These are phyloP conservation scores for Herpotrichia juniperi DNA, from an alignment of 2,329 filamentous ascomycete genomes.

Conservation along the genomic window DNA sequence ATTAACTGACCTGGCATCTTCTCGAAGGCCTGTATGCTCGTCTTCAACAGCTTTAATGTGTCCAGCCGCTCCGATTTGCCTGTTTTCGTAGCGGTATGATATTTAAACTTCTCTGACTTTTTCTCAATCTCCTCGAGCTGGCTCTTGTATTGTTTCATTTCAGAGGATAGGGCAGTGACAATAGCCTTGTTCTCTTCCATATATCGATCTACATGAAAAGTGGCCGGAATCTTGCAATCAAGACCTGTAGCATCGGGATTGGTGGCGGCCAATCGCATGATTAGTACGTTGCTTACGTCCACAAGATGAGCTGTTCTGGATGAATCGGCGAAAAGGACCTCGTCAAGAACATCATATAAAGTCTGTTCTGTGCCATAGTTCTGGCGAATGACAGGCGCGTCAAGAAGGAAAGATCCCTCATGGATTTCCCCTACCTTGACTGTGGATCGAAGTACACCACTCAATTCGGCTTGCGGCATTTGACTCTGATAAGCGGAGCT, in stretches of 20 bases:
- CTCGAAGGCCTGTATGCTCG: slow-evolving; percentile 43
- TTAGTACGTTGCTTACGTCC: slow-evolving; percentile 59
- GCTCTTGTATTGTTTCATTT: slow-evolving; percentile 41
- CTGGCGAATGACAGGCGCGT: slow-evolving; percentile 29
- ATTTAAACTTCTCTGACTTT: slow-evolving; percentile 44
- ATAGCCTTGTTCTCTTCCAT: slow-evolving; percentile 57
- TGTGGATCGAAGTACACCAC: slow-evolving; percentile 52
- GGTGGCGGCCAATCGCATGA: slow-evolving; percentile 47
- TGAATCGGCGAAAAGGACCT: slow-evolving; percentile 48
- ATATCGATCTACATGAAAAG: slow-evolving; percentile 66
- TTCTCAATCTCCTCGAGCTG: slow-evolving; percentile 38
- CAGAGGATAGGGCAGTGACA: slow-evolving; percentile 55
- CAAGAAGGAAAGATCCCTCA: slow-evolving; percentile 37
- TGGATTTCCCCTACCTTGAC: slow-evolving; percentile 38
- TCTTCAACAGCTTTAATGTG: slow-evolving; percentile 46
- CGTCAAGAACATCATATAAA: slow-evolving; percentile 62
- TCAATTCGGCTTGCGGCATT: slow-evolving; percentile 48
- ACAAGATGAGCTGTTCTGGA: slow-evolving; percentile 34
- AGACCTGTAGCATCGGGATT: slow-evolving; percentile 46
- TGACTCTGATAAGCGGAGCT: slow-evolving; percentile 51
- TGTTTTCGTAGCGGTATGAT: slow-evolving; percentile 33
- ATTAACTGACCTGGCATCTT: slow-evolving; percentile 13
- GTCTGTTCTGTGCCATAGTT: slow-evolving; percentile 39
- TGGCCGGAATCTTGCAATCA: slow-evolving; percentile 58
- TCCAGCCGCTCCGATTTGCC: slow-evolving; percentile 37